These are phyloP conservation scores for Boletus bicolor DNA, from an alignment of 768 basidiomycete genomes.

Conservation along the genomic window DNA sequence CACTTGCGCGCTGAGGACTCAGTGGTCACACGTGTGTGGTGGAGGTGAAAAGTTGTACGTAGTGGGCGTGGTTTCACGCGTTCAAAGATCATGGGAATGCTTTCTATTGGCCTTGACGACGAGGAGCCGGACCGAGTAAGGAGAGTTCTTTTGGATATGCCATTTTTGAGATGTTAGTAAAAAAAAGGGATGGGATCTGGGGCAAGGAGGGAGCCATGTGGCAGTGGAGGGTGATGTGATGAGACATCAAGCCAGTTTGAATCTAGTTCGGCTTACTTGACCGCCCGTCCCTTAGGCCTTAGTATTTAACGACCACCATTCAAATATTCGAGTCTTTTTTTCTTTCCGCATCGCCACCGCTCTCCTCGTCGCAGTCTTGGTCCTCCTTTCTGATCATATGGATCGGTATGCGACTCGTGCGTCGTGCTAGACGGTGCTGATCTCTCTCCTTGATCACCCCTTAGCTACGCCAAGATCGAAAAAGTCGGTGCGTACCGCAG, in stretches of 20 bases:
- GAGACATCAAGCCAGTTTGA: conserved; percentile 4
- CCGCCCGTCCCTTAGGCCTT: neutral
- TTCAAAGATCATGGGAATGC: conserved; percentile 10
- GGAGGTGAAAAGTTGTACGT: conserved; percentile 1
- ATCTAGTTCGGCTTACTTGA: conserved; percentile 18
- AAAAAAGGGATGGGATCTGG: neutral
- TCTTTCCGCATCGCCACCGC: conserved; percentile 8
- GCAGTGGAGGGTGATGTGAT: conserved; percentile 14
- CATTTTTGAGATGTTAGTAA: neutral
- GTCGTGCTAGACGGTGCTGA: conserved; percentile 17
- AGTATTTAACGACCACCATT: conserved; percentile 18
- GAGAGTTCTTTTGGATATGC: neutral
- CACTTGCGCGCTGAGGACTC: neutral
- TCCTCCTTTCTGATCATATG: conserved; percentile 19
- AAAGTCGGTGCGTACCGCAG: conserved; percentile 82
- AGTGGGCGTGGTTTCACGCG: neutral
- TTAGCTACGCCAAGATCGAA: conserved; percentile 94
- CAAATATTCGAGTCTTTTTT: conserved; percentile 1
- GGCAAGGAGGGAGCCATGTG: neutral
- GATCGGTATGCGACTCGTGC: conserved; percentile 30
- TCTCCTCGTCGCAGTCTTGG: neutral
- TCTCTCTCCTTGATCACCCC: conserved; percentile 21
- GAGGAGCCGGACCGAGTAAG: neutral
- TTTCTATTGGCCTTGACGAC: conserved; percentile 16
- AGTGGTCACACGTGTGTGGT: neutral